Evolutionary conservation across 192 early-diverging fungal species (phyloP).

Genomic region (Umbelopsis sp.): DNA sequence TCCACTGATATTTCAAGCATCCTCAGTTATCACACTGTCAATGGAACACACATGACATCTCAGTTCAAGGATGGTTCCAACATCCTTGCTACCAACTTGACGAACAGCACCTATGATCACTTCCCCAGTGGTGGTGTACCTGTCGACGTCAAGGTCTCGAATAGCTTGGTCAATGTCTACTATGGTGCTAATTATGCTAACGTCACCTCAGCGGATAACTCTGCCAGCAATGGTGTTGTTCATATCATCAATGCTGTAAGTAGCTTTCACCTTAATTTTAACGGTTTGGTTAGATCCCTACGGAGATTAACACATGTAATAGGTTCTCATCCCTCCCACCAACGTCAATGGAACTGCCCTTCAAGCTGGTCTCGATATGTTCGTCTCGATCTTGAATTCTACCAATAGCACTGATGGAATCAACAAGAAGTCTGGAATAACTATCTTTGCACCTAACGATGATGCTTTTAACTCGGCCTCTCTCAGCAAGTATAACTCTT

Average conservation of each 20-base stretch:
- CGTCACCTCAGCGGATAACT: slow-evolving; percentile 1
- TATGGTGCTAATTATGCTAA: slow-evolving; percentile 6
- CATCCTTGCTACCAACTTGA: slow-evolving; percentile 12
- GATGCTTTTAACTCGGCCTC: slow-evolving; percentile 62
- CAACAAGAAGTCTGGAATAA: slow-evolving; percentile 51
- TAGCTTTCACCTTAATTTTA: neutral
- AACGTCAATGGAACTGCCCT: neutral
- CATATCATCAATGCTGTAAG: slow-evolving; percentile 12
- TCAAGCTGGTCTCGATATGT: neutral
- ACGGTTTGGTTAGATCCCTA: neutral
- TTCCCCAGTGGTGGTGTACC: slow-evolving; percentile 7
- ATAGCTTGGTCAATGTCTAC: neutral
- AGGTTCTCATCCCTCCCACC: neutral
- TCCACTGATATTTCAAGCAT: slow-evolving; percentile 4
- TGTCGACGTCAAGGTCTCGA: neutral
- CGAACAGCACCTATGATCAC: slow-evolving; percentile 8
- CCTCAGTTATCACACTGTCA: neutral
- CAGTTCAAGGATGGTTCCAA: neutral
- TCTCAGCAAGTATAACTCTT: slow-evolving; percentile 55
- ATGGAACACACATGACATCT: neutral
- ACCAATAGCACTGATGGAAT: slow-evolving; percentile 37
- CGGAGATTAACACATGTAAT: neutral
- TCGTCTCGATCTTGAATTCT: neutral
- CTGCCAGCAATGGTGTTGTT: slow-evolving; percentile 11
- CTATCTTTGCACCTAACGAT: slow-evolving; percentile 68